phyloP scores from a whole-genome alignment of 805 yeast genomes.

The Nakazawaea ernobii region DNA sequence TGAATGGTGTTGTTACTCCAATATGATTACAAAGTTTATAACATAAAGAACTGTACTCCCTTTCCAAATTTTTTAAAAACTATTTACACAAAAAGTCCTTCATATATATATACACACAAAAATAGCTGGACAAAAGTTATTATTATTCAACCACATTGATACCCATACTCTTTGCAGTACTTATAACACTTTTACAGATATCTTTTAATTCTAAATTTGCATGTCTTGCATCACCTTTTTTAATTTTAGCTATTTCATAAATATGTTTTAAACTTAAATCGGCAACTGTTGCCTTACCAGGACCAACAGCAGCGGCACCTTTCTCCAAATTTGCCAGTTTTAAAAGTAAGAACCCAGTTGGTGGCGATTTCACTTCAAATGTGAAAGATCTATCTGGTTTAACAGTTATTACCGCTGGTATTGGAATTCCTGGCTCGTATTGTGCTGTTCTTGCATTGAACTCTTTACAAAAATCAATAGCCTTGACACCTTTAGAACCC shows the following conservation, averaged over 20 bases:
- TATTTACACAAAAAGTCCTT: neutral
- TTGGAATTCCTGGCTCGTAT: constrained; percentile 79
- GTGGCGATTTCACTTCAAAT: constrained; percentile 86
- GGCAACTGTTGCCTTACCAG: constrained; percentile 44
- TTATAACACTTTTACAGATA: constrained; percentile 75
- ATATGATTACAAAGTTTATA: too few species aligned
- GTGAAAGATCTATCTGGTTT: constrained; percentile 89
- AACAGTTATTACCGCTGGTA: constrained; percentile 79
- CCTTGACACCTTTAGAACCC: constrained; percentile 98
- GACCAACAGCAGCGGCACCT: constrained; percentile 70
- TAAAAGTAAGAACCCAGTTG: constrained; percentile 79
- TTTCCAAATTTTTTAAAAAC: neutral
- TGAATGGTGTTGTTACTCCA: too few species aligned
- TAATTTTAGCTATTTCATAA: constrained; percentile 91
- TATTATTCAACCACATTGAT: constrained; percentile 66
- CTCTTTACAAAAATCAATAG: constrained; percentile 97
- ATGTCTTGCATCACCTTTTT: constrained; percentile 81
- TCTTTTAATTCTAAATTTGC: constrained; percentile 62
- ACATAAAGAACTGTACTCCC: too few species aligned
- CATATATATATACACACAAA: too few species aligned
- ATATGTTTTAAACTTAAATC: constrained; percentile 74
- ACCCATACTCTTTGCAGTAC: constrained; percentile 89
- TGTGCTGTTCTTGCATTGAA: constrained; percentile 95
- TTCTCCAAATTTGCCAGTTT: constrained; percentile 77
- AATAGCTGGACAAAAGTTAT: too few species aligned